Evolutionary conservation across 768 basidiomycete genomes (phyloP).

Genomic region (Auricularia auricula-judae): DNA sequence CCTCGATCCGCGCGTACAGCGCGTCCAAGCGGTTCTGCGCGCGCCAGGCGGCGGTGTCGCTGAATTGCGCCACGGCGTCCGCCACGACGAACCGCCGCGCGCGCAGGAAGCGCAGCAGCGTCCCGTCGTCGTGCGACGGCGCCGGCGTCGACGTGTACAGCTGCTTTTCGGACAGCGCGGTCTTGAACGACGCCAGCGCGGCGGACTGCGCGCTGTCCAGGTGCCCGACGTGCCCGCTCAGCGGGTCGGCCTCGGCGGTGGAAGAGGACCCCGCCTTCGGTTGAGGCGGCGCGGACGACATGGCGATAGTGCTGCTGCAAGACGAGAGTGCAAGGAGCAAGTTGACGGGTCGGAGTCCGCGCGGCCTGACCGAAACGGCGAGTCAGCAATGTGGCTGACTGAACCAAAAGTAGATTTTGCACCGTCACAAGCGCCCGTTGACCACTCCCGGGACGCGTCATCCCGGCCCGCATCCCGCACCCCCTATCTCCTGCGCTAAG

Average conservation of each 20-base stretch:
- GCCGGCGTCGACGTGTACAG: neutral
- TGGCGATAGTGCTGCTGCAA: neutral
- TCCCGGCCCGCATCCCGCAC: too few species aligned
- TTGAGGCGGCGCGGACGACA: neutral
- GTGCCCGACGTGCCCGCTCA: neutral
- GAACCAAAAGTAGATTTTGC: too few species aligned
- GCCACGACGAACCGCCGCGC: neutral
- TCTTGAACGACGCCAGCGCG: neutral
- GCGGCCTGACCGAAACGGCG: too few species aligned
- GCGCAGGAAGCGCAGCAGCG: neutral
- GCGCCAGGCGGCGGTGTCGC: neutral
- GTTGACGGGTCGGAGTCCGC: too few species aligned
- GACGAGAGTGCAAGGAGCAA: neutral
- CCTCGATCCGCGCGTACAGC: neutral
- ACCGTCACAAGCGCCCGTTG: too few species aligned
- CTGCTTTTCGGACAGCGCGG: neutral
- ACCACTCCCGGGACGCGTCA: too few species aligned
- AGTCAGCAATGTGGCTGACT: too few species aligned
- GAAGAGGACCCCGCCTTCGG: neutral
- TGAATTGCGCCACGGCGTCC: neutral
- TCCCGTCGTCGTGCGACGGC: slow-evolving; percentile 1
- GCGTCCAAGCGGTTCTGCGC: neutral
- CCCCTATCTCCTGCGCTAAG: too few species aligned
- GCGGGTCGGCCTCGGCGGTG: neutral
- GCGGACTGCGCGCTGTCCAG: neutral